phyloP scores from a whole-genome alignment of 768 basidiomycete species.

The Suillus subalutaceus region DNA sequence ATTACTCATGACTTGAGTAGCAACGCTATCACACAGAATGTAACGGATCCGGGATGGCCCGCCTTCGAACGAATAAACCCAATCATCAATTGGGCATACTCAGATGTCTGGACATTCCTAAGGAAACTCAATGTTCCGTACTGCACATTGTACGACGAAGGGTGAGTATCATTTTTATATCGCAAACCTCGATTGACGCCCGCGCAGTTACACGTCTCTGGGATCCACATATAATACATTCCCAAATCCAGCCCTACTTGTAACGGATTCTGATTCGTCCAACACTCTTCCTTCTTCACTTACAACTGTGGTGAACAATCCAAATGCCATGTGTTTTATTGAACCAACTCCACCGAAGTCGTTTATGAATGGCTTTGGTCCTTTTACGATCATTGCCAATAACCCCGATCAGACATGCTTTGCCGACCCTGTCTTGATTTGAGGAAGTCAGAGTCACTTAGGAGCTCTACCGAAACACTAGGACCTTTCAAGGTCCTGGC shows the following conservation, averaged over 20 bases:
- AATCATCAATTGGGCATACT: constrained; percentile 93
- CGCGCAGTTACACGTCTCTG: constrained; percentile 88
- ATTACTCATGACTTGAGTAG: constrained; percentile 39
- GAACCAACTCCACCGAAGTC: constrained; percentile 14
- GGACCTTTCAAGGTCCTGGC: constrained; percentile 21
- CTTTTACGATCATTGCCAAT: constrained; percentile 23
- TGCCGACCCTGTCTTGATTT: constrained; percentile 16
- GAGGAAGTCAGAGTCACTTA: not conserved
- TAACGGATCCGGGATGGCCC: constrained; percentile 92
- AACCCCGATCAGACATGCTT: constrained; percentile 22
- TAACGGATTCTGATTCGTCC: constrained; percentile 18
- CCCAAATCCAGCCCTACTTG: constrained; percentile 81
- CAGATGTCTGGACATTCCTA: constrained; percentile 88
- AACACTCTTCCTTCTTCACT: constrained; percentile 24
- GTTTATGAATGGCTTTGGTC: constrained; percentile 4
- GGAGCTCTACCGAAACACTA: not conserved
- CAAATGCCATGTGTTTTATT: constrained; percentile 19
- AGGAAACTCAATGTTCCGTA: constrained; percentile 76
- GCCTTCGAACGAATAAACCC: constrained; percentile 89
- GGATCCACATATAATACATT: constrained; percentile 95
- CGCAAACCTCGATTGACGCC: constrained; percentile 4
- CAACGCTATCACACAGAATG: constrained; percentile 68
- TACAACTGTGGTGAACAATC: constrained; percentile 27
- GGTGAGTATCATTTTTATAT: constrained; percentile 50
- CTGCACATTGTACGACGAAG: constrained; percentile 88